Base-by-base conservation (phyloP, 1,139 yeast genomes). In the Debaryomyces fabryi region DNA sequence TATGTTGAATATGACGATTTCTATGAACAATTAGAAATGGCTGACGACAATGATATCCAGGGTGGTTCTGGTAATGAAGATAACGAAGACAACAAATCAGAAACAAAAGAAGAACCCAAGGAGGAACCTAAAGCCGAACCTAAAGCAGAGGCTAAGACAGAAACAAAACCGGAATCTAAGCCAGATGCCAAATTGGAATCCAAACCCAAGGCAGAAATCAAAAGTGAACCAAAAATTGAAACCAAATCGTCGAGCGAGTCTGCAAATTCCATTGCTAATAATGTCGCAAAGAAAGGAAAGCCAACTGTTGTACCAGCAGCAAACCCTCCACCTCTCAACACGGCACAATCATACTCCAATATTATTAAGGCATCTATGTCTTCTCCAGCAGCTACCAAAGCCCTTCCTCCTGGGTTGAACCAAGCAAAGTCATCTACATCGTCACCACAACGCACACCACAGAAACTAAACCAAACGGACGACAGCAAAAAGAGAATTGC, bases 1-100 rank as follows among this genome's bases (percentile, higher is more conserved):
- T 95, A 91, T 66, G 88, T 93, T 21, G 98, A 93, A 62, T 96
- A 93, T 66, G 98, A 93, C 59, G 93, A 91, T 32, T 83, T 93
- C 54, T 93, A 93, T 64, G 98, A 93, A 57, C 91, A 85, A 50
- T 78, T 93, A 55, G 93, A 88, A 47, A 78, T 90, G 45, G 90
- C 83, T 48, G 90, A 85, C 41, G 82, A 60, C 20, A 60, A 54
- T 37, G 65, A 81, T 37, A 87, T 82, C 58, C 75, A 74, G 49
- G 71, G 70, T 54, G 72, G 35, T 12, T 18, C 72, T 27, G 71
- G 67, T 5, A 27, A 27, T 12, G 68, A 62, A 20, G 64, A 57
- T 20, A 54, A 48, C 23, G 57, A 52, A 29, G 50, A 44, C n/a
- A 33, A 24, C 13, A 46, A 44, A 15, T 1, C 38, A 21, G 45